Base-by-base conservation (phyloP, 495 filamentous ascomycete genomes). In the Penicillium canariense region DNA sequence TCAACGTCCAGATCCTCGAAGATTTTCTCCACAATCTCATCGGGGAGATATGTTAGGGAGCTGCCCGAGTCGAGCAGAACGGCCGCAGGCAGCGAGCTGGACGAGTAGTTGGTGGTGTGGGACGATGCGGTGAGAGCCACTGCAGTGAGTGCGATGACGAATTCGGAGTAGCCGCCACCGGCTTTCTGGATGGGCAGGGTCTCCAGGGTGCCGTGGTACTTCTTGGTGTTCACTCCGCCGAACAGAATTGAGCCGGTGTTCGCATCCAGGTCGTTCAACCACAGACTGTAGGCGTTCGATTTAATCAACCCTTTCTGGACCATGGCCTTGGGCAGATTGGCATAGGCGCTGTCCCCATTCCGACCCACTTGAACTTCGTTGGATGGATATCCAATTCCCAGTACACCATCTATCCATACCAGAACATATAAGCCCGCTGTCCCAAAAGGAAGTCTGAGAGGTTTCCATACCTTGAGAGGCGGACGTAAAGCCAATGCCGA, bases 11-110 rank as follows among this genome's bases (percentile, higher is more conserved):
- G 77, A 31, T 77, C 71, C 35, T 82, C 63, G 68, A 84, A 91
- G 43, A 98, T 83, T 6, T 66, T 65, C 22, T 79, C 55, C 25
- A 82, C 81, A 56, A 96, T 72, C 50, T 75, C 56, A 56, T 91
- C 74, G 4, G 93, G 93, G 0, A 98, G 84, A 68, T 96, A 96
- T 42, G 86, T 89, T 18, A 96, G 79, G n/a, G 85, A 90, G 54
- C 84, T 89, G 52, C 94, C 94, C n/a, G 91, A 91, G 68, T 98
- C 94, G 25, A 98, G 82, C 0, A 97, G 76, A 1, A 90, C 90
- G 1, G 85, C 84, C 2, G 65, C 68, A 0, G 77, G 77, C 7
- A 90, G 73, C 5, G 78, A 72, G 34, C 80, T 73, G 52, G 85
- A 75, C 17, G 71, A 68, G 59, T 80, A 81, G 48, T 82, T 75